phyloP scores from a whole-genome alignment of 2,329 filamentous ascomycete genomes.

The Pyricularia grisea region DNA sequence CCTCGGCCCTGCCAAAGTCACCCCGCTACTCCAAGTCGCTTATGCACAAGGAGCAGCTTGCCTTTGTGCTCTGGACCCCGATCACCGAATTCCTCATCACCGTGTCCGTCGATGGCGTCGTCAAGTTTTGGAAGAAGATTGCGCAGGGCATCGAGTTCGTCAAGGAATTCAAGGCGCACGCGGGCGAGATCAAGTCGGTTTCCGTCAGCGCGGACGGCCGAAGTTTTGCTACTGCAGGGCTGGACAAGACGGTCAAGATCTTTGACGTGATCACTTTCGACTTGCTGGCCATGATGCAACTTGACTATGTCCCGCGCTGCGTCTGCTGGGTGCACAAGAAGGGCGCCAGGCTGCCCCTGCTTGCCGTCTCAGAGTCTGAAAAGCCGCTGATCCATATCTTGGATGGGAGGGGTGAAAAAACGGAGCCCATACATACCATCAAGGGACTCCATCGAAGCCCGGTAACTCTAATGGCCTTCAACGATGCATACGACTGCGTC shows the following conservation, averaged over 20 bases:
- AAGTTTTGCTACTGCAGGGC: conserved; percentile 84
- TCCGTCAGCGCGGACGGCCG: conserved; percentile 83
- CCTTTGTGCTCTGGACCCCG: conserved; percentile 81
- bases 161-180: conserved; percentile 92
- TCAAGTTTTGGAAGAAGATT: conserved; percentile 99
- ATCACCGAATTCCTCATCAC: conserved; percentile 93
- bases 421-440: conserved; percentile 66
- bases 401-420: conserved; percentile 78
- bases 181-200: conserved; percentile 72
- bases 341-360: conserved; percentile 76
- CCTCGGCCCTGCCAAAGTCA: conserved; percentile 77
- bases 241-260: conserved; percentile 71
- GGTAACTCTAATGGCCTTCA: conserved; percentile 81
- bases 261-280: conserved; percentile 82
- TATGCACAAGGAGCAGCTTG: conserved; percentile 95
- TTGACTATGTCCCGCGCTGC: conserved; percentile 66
- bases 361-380: conserved; percentile 72
- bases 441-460: conserved; percentile 71
- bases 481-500: conserved; percentile 80
- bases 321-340: conserved; percentile 88
- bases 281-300: conserved; percentile 69
- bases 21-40: conserved; percentile 85
- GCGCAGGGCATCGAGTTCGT: conserved; percentile 90
- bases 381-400: conserved; percentile 72
- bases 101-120: conserved; percentile 85